These are phyloP conservation scores for Sarocladium strictum DNA, from an alignment of 2,329 filamentous ascomycete species.

Conservation along the genomic window DNA sequence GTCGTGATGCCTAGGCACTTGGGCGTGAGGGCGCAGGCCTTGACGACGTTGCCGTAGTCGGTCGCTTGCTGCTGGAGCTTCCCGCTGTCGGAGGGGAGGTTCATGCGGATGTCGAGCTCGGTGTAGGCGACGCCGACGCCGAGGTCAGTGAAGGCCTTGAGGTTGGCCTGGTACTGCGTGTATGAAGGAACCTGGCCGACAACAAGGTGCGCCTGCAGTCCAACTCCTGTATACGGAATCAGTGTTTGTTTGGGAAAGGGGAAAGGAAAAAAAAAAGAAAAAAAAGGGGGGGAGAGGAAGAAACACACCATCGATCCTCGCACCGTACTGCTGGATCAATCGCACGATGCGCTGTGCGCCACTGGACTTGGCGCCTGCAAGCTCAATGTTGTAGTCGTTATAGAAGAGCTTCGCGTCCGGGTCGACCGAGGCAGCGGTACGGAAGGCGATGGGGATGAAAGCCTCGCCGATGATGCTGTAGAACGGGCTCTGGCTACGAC, in stretches of 20 bases:
- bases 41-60: conserved; percentile 37
- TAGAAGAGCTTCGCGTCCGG: conserved; percentile 49
- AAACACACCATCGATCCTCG: not conserved
- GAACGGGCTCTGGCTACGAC: conserved; percentile 47
- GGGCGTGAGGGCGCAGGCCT: conserved; percentile 30
- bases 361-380: conserved; percentile 34
- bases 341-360: conserved; percentile 4
- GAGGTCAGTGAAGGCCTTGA: conserved; percentile 44
- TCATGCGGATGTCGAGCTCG: conserved; percentile 54
- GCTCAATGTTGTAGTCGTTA: conserved; percentile 57
- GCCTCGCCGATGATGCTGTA: conserved; percentile 47
- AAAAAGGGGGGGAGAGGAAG: not conserved
- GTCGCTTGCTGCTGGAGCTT: conserved; percentile 39
- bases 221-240: conserved; percentile 36
- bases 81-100: conserved; percentile 36
- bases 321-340: conserved; percentile 1
- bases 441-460: conserved; percentile 54
- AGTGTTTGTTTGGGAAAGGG: not conserved
- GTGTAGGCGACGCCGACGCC: conserved; percentile 49
- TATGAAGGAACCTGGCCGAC: conserved; percentile 45
- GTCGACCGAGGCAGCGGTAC: conserved; percentile 46
- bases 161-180: conserved; percentile 38
- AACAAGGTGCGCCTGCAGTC: conserved; percentile 56
- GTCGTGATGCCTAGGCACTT: conserved; percentile 37
- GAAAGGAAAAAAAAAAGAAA: not conserved